Evolutionary conservation across 257 asterid genomes (phyloP).

Genomic region (Anisodus tanguticus): DNA sequence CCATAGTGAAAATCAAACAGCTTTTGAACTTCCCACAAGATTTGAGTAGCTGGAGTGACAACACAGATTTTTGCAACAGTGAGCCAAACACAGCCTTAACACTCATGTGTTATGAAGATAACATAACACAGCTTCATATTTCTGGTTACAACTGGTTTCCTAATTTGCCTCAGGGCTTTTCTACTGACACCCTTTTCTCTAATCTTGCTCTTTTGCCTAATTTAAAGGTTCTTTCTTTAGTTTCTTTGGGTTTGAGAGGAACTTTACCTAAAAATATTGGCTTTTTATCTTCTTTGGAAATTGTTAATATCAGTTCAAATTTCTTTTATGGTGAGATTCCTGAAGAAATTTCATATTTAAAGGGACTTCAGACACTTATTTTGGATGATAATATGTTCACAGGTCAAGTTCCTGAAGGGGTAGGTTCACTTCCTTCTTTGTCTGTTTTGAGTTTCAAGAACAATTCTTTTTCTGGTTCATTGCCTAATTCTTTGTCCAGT

Average conservation of each 20-base stretch:
- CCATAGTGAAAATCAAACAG: slow-evolving; percentile 60
- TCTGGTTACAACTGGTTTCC: slow-evolving; percentile 55
- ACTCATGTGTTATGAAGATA: slow-evolving; percentile 74
- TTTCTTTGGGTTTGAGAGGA: slow-evolving; percentile 72
- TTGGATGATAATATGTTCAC: slow-evolving; percentile 63
- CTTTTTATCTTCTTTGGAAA: slow-evolving; percentile 63
- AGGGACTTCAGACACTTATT: slow-evolving; percentile 64
- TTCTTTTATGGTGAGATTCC: slow-evolving; percentile 65
- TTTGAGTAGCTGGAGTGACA: slow-evolving; percentile 56
- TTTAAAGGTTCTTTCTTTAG: slow-evolving; percentile 72
- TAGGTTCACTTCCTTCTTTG: slow-evolving; percentile 50
- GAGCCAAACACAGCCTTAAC: slow-evolving; percentile 59
- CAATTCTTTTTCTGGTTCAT: slow-evolving; percentile 61
- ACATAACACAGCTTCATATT: slow-evolving; percentile 76
- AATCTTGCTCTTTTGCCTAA: slow-evolving; percentile 60
- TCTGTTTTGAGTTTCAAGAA: slow-evolving; percentile 73
- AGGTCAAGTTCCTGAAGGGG: slow-evolving; percentile 66
- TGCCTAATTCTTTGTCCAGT: slow-evolving; percentile 54
- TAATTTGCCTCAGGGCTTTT: slow-evolving; percentile 49
- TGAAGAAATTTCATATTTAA: slow-evolving; percentile 54
- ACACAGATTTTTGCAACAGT: slow-evolving; percentile 60
- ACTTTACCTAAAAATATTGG: slow-evolving; percentile 66
- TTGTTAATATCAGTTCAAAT: slow-evolving; percentile 72
- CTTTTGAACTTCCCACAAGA: slow-evolving; percentile 67
- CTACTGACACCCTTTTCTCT: slow-evolving; percentile 54